These are phyloP conservation scores for Chamaecrista fasciculata DNA, from an alignment of 306 rosid genomes.

Conservation along the genomic window DNA sequence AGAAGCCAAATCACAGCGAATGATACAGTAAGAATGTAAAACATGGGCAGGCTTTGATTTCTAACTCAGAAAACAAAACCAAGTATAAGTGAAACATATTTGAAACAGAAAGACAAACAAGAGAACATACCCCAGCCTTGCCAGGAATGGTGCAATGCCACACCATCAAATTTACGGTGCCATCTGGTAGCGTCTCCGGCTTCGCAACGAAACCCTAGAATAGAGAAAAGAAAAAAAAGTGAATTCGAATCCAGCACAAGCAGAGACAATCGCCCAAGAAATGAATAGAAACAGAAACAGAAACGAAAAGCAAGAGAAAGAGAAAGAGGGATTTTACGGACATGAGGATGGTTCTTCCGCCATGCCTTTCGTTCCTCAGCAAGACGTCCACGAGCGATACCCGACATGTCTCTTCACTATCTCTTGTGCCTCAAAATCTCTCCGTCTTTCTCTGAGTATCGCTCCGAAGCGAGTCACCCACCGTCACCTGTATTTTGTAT, in stretches of 20 bases:
- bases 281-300: not conserved
- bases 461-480: slow-evolving; percentile 11
- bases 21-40: not conserved
- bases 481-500: not conserved
- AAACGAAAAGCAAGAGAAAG: not conserved
- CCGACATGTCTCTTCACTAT: slow-evolving; percentile 49
- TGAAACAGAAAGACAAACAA: not conserved
- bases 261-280: not conserved
- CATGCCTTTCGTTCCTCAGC: slow-evolving; percentile 91
- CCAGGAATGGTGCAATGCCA: slow-evolving; percentile 99
- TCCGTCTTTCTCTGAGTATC: not conserved
- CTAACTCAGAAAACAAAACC: not conserved
- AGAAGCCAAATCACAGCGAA: not conserved
- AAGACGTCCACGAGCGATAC: slow-evolving; percentile 95
- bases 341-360: slow-evolving; percentile 97
- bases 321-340: slow-evolving; percentile 32
- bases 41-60: not conserved
- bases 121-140: slow-evolving; percentile 63
- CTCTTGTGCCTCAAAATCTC: not conserved
- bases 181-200: slow-evolving; percentile 81
- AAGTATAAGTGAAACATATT: not conserved
- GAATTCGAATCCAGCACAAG: not conserved
- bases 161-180: slow-evolving; percentile 85
- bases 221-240: not conserved
- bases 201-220: slow-evolving; percentile 94